Evolutionary conservation across 495 filamentous ascomycete species (phyloP).

Genomic region (Daldinia loculata): DNA sequence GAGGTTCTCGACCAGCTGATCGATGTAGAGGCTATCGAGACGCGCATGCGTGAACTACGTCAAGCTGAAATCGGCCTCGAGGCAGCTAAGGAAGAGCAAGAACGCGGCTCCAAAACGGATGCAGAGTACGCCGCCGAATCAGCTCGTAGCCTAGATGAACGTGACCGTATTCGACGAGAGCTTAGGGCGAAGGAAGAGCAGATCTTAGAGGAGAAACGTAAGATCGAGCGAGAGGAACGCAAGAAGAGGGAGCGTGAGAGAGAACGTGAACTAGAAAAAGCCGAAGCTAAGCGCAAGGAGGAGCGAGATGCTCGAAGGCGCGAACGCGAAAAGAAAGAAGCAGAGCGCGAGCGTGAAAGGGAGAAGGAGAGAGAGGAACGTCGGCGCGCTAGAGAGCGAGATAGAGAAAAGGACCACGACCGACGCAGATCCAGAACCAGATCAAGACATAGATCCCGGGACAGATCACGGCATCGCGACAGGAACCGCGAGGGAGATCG

Average conservation of each 20-base stretch:
- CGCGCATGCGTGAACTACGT: conserved; percentile 73
- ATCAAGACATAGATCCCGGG: conserved; percentile 47
- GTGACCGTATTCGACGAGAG: conserved; percentile 71
- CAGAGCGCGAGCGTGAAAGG: conserved; percentile 64
- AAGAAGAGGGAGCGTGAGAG: conserved; percentile 64
- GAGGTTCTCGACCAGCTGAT: conserved; percentile 73
- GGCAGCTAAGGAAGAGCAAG: conserved; percentile 71
- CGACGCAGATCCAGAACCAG: conserved; percentile 44
- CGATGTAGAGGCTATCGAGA: conserved; percentile 70
- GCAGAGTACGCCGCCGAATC: conserved; percentile 80
- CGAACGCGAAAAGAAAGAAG: conserved; percentile 64
- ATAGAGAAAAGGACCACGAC: conserved; percentile 48
- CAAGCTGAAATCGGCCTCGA: conserved; percentile 78
- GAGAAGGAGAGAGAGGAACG: conserved; percentile 64
- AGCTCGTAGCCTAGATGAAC: conserved; percentile 68
- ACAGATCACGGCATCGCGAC: conserved; percentile 43
- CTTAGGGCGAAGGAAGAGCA: conserved; percentile 68
- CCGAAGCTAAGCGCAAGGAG: conserved; percentile 67
- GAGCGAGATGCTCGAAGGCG: conserved; percentile 64
- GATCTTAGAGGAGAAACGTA: conserved; percentile 72
- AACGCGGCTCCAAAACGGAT: conserved; percentile 79
- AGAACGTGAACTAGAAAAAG: conserved; percentile 67
- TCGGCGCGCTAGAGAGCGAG: conserved; percentile 51
- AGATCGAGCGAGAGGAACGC: conserved; percentile 68
- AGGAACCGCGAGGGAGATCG: conserved; percentile 42